These are phyloP conservation scores for Globisporangium polare DNA, from an alignment of 352 stramenopile species.

Conservation along the genomic window DNA sequence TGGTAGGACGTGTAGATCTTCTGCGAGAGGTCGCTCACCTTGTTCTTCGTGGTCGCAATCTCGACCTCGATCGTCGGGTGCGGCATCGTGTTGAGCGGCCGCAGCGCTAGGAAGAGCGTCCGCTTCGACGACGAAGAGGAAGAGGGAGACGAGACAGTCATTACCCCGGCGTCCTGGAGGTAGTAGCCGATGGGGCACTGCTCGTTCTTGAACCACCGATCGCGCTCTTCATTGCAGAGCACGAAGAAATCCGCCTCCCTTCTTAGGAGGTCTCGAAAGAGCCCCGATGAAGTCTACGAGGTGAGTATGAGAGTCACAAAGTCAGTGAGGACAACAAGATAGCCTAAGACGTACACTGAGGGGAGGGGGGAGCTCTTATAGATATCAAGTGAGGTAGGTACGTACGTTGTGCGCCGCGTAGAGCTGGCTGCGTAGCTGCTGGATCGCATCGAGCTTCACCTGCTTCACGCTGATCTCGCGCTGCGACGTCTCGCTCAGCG, in stretches of 20 bases:
- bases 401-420: constrained; percentile 16
- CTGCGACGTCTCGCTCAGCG: constrained; percentile 32
- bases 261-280: constrained; percentile 23
- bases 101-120: constrained; percentile 30
- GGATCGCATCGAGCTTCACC: constrained; percentile 58
- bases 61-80: constrained; percentile 52
- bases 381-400: not conserved
- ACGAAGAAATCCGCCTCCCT: constrained; percentile 49
- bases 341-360: not conserved
- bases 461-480: constrained; percentile 35
- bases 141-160: not conserved
- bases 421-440: constrained; percentile 40
- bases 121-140: constrained; percentile 11
- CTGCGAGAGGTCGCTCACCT: constrained; percentile 75
- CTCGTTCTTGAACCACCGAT: constrained; percentile 59
- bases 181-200: constrained; percentile 39
- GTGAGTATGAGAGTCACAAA: not conserved
- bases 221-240: constrained; percentile 28
- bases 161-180: constrained; percentile 18
- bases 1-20: constrained; percentile 65
- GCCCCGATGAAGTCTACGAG: constrained; percentile 9
- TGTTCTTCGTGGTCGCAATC: constrained; percentile 68
- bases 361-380: no score
- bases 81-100: constrained; percentile 51
- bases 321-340: not conserved